Conservation (phyloP, 2,329 filamentous ascomycete genomes). For the Penicillium sp. region DNA sequence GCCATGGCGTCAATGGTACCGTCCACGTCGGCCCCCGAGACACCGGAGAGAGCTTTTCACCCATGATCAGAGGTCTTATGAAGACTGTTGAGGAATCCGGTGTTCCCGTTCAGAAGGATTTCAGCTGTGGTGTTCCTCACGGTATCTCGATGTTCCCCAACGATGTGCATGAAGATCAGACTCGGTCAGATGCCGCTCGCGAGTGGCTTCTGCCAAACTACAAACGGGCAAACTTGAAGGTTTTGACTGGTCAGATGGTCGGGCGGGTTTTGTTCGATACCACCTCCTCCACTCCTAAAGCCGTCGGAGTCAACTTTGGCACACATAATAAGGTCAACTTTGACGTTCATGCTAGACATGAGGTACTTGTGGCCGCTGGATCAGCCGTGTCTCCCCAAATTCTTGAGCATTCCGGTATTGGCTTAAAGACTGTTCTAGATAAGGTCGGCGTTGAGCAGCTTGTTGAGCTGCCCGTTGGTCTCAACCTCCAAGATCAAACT, state of each 20-base stretch:
- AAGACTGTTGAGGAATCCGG: slow-evolving; percentile 14
- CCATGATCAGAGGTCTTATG: slow-evolving; percentile 28
- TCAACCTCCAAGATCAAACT: slow-evolving; percentile 35
- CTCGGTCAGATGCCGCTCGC: slow-evolving; percentile 30
- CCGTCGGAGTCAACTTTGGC: slow-evolving; percentile 30
- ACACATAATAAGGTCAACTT: slow-evolving; percentile 23
- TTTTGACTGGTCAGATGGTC: slow-evolving; percentile 30
- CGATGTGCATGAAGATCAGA: slow-evolving; percentile 25
- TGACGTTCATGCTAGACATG: slow-evolving; percentile 24
- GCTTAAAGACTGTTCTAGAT: slow-evolving; percentile 20
- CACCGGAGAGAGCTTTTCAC: slow-evolving; percentile 21
- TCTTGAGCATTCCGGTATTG: slow-evolving; percentile 33
- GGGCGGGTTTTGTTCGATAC: slow-evolving; percentile 26
- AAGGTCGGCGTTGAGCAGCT: slow-evolving; percentile 18
- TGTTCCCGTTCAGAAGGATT: slow-evolving; percentile 21
- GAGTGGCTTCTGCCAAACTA: slow-evolving; percentile 31
- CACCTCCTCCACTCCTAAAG: slow-evolving; percentile 7
- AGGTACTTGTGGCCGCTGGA: slow-evolving; percentile 32
- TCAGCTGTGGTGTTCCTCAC: slow-evolving; percentile 29
- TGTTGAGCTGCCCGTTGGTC: slow-evolving; percentile 31
- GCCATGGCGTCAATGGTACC: slow-evolving; percentile 27
- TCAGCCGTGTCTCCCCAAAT: slow-evolving; percentile 30
- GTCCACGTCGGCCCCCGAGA: slow-evolving; percentile 27
- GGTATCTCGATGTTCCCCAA: slow-evolving; percentile 35
- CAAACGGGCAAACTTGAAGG: slow-evolving; percentile 17